A percentile compares a stretch with the other conserved stretches of the same genome.
phyloP scores from a whole-genome alignment of 306 rosid genomes.

The Betula pendula region DNA sequence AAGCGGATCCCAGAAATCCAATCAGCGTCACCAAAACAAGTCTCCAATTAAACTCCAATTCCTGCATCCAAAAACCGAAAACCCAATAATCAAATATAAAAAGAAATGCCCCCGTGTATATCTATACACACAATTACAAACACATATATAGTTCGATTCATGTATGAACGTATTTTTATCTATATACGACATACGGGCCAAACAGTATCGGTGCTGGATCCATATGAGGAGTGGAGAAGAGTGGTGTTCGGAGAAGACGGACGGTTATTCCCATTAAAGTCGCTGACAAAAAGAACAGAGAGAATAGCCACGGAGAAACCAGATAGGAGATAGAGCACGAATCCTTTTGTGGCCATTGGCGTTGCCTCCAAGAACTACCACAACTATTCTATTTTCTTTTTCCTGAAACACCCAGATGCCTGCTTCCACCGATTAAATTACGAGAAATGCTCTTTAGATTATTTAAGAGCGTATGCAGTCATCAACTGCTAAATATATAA shows the following conservation, averaged over 20 bases:
- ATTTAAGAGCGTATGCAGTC: too few species aligned
- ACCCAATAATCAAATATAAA: conserved; percentile 14
- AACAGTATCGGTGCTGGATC: conserved; percentile 31
- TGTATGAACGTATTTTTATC: too few species aligned
- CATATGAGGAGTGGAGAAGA: not conserved
- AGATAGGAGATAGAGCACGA: conserved; percentile 56
- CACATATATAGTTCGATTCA: too few species aligned
- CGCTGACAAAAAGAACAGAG: conserved; percentile 43
- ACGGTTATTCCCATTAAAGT: not conserved
- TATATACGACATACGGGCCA: conserved; percentile 66
- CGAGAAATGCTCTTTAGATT: too few species aligned
- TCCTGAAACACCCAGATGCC: not conserved
- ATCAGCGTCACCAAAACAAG: conserved; percentile 70
- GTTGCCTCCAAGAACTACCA: not conserved
- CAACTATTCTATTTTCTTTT: not conserved
- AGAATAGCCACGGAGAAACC: conserved; percentile 59
- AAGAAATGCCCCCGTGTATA: not conserved
- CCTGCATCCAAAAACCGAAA: conserved; percentile 37
- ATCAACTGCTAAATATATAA: too few species aligned
- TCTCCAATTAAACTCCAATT: conserved; percentile 67
- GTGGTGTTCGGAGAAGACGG: conserved; percentile 25
- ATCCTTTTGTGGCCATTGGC: conserved; percentile 50
- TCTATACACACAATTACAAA: too few species aligned
- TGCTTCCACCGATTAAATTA: not conserved
- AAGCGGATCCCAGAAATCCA: conserved; percentile 88